phyloP scores from a whole-genome alignment of 2,329 filamentous ascomycete species.

The Epichloe amarillans region DNA sequence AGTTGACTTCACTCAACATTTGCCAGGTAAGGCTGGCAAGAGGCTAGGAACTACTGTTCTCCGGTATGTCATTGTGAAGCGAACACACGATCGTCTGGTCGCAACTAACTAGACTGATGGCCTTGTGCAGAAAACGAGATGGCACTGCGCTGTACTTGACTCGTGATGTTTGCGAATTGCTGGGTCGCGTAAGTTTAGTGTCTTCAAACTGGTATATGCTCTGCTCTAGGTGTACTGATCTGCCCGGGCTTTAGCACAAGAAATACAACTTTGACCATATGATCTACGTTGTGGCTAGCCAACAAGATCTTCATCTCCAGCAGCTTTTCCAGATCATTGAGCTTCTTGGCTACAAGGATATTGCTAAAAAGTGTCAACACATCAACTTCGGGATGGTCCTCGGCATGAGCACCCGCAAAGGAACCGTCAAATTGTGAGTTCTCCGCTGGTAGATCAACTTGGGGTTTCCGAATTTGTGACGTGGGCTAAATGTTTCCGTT shows the following conservation, averaged over 20 bases:
- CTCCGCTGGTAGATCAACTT: not conserved
- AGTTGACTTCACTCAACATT: conserved; percentile 57
- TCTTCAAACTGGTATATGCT: not conserved
- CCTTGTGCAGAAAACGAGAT: conserved; percentile 40
- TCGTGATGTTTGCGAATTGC: conserved; percentile 61
- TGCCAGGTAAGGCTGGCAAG: conserved; percentile 53
- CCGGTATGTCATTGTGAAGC: conserved; percentile 21
- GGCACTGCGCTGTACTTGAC: conserved; percentile 68
- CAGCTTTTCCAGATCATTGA: conserved; percentile 62
- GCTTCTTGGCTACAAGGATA: conserved; percentile 54
- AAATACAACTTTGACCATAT: conserved; percentile 61
- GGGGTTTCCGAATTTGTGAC: not conserved
- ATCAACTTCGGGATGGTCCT: conserved; percentile 64
- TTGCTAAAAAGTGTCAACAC: conserved; percentile 58
- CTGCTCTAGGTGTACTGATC: not conserved
- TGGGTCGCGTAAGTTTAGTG: conserved; percentile 36
- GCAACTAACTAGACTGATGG: not conserved
- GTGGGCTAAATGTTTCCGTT: not conserved
- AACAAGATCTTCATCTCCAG: conserved; percentile 59
- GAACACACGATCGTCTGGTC: not conserved
- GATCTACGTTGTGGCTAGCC: conserved; percentile 63
- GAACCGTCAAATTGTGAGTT: conserved; percentile 54
- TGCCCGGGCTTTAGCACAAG: conserved; percentile 22
- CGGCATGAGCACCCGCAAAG: conserved; percentile 57
- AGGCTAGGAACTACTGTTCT: conserved; percentile 58